phyloP scores from a whole-genome alignment of 1,139 yeast genomes.

The Geotrichum phurueaensis region DNA sequence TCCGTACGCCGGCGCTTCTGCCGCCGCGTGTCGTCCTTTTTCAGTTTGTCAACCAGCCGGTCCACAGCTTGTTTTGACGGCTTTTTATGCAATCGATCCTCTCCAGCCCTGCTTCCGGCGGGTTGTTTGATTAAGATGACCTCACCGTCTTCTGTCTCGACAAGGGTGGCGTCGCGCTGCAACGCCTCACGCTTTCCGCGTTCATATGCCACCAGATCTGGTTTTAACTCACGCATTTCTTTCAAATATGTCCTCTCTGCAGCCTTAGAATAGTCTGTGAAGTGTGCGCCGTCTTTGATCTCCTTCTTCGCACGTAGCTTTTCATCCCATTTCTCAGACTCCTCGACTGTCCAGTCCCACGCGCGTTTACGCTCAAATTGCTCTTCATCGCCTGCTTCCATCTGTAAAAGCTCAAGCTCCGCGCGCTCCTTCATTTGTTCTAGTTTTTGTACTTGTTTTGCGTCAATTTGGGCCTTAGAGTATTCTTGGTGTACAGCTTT shows the following conservation, averaged over 20 bases:
- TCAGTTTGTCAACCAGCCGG: conserved; percentile 39
- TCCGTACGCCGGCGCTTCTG: conserved; percentile 37
- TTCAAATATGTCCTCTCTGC: conserved; percentile 54
- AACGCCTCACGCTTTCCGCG: conserved; percentile 32
- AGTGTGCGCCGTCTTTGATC: conserved; percentile 24
- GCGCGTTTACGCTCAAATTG: conserved; percentile 43
- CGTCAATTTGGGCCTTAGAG: conserved; percentile 34
- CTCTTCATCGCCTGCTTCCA: conserved; percentile 34
- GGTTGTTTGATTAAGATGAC: conserved; percentile 21
- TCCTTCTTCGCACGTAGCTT: conserved; percentile 34
- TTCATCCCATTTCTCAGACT: conserved; percentile 61
- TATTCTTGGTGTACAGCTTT: conserved; percentile 42
- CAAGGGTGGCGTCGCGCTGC: conserved; percentile 21
- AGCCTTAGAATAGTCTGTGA: conserved; percentile 44
- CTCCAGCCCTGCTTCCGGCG: conserved; percentile 19
- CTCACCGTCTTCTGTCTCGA: conserved; percentile 27
- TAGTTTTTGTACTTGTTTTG: conserved; percentile 30
- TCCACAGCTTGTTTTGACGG: conserved; percentile 41
- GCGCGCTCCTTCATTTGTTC: conserved; percentile 37
- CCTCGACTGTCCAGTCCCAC: conserved; percentile 61
- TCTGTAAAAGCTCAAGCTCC: conserved; percentile 38
- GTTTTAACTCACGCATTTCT: conserved; percentile 38
- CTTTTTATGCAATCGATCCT: conserved; percentile 28
- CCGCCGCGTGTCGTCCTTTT: conserved; percentile 37
- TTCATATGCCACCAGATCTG: conserved; percentile 44